phyloP scores from a whole-genome alignment of 192 early-diverging fungal species.

The Podila horticola region DNA sequence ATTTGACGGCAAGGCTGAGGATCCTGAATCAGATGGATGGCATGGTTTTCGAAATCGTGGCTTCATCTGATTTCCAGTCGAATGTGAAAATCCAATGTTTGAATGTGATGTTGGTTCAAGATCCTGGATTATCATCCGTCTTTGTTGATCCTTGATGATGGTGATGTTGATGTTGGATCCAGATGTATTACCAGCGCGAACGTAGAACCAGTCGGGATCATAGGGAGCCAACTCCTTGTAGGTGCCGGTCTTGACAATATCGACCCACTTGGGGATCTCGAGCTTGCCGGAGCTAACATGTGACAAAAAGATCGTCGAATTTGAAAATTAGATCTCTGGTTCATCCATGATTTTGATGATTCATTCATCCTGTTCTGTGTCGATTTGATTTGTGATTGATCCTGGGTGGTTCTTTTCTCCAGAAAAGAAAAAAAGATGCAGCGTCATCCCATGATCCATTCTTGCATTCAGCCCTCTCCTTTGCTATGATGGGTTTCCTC shows the following conservation, averaged over 20 bases:
- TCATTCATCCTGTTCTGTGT: slow-evolving; percentile 15
- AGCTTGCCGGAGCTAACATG: slow-evolving; percentile 93
- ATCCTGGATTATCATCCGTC: not conserved
- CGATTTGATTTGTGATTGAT: not conserved
- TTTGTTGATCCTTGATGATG: not conserved
- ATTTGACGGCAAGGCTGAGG: not conserved
- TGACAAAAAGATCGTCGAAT: slow-evolving; percentile 70
- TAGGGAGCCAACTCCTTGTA: slow-evolving; percentile 98
- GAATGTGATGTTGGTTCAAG: not conserved
- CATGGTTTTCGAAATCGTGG: not conserved
- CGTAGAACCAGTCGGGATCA: slow-evolving; percentile 99
- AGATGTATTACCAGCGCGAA: slow-evolving; percentile 82
- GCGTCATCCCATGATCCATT: slow-evolving; percentile 30
- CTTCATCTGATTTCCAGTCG: not conserved
- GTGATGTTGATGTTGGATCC: not conserved
- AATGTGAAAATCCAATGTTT: not conserved
- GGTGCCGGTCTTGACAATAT: slow-evolving; percentile 97
- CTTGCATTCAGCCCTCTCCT: slow-evolving; percentile 4
- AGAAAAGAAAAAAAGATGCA: slow-evolving; percentile 17
- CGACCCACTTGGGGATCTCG: slow-evolving; percentile 98
- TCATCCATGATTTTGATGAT: slow-evolving; percentile 24
- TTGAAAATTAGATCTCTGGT: not conserved
- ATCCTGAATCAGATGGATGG: not conserved
- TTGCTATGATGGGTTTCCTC: not conserved
- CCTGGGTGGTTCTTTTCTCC: not conserved